A percentile compares a stretch with the other conserved stretches of the same genome.
Evolutionary conservation across 495 filamentous ascomycete species (phyloP).

Genomic region (Penicillium crystallinum): DNA sequence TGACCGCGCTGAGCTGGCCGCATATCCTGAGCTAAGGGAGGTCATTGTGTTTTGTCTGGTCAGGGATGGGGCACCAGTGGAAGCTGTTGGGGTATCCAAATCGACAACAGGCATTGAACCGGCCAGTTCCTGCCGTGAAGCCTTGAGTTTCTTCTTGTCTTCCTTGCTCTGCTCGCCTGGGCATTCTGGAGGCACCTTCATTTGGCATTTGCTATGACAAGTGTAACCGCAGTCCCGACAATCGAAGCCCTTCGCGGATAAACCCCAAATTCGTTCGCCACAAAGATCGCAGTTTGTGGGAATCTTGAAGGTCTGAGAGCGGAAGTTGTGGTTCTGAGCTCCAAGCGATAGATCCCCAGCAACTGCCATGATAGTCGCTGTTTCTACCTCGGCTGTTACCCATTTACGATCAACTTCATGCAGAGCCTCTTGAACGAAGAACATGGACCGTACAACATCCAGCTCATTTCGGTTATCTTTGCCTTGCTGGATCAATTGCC

Average conservation of each 20-base stretch:
- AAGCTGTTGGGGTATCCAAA: slow-evolving; percentile 32
- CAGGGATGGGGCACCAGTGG: slow-evolving; percentile 47
- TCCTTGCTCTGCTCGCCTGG: slow-evolving; percentile 92
- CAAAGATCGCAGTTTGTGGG: slow-evolving; percentile 98
- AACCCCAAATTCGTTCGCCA: slow-evolving; percentile 91
- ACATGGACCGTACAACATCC: slow-evolving; percentile 67
- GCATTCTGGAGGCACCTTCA: slow-evolving; percentile 95
- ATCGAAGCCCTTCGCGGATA: slow-evolving; percentile 92
- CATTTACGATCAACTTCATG: slow-evolving; percentile 84
- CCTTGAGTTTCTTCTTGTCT: slow-evolving; percentile 87
- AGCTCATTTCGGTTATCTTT: slow-evolving; percentile 82
- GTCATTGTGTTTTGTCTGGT: slow-evolving; percentile 88
- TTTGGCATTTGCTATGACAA: slow-evolving; percentile 97
- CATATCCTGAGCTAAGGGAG: slow-evolving; percentile 84
- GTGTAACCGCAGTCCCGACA: slow-evolving; percentile 96
- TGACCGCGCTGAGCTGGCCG: slow-evolving; percentile 70
- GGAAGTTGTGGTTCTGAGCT: slow-evolving; percentile 92
- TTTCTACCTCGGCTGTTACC: slow-evolving; percentile 86
- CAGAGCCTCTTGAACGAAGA: slow-evolving; percentile 73
- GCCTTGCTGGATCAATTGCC: slow-evolving; percentile 71
- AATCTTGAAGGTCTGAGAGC: slow-evolving; percentile 95
- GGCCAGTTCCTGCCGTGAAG: slow-evolving; percentile 73
- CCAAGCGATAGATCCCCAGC: slow-evolving; percentile 91
- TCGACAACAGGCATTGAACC: slow-evolving; percentile 46
- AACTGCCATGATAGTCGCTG: slow-evolving; percentile 73